Percentiles rank a stretch among this genome's conserved stretches.
Evolutionary conservation across 768 basidiomycete genomes (phyloP).

Genomic region (Kwoniella bestiolae): DNA sequence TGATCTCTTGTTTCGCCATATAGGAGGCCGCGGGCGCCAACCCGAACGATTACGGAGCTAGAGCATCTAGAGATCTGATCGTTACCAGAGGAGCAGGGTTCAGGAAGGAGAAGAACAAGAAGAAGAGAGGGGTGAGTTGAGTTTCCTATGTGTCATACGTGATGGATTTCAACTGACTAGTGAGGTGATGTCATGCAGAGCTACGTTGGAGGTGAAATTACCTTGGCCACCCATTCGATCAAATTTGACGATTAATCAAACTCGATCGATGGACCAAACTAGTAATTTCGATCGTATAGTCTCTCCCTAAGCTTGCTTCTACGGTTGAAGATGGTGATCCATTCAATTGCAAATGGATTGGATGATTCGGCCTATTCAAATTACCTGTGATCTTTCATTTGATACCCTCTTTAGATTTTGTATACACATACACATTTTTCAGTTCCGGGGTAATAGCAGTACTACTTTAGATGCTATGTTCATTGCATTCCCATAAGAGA

Average conservation of each 20-base stretch:
- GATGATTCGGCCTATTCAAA: too few relatives aligned
- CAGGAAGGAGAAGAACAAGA: constrained; percentile 99
- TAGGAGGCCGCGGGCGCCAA: constrained; percentile 64
- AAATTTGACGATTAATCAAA: constrained; percentile 65
- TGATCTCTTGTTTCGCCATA: neutral
- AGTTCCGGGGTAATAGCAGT: too few relatives aligned
- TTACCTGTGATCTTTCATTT: too few relatives aligned
- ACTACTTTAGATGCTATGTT: too few relatives aligned
- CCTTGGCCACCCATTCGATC: constrained; percentile 85
- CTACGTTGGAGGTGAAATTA: constrained; percentile 93
- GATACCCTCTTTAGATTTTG: too few relatives aligned
- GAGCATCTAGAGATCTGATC: constrained; percentile 82
- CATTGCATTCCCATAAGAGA: too few relatives aligned
- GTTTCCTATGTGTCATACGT: neutral
- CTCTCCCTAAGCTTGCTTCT: too few relatives aligned
- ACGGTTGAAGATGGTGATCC: too few relatives aligned
- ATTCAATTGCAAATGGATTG: too few relatives aligned
- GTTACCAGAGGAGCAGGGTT: constrained; percentile 94
- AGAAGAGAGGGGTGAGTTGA: constrained; percentile 73
- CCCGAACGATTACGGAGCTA: constrained; percentile 81
- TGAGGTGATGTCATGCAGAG: constrained; percentile 57
- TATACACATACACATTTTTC: too few relatives aligned
- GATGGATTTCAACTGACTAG: neutral
- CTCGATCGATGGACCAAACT: neutral
- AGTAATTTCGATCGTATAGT: neutral